phyloP scores from a whole-genome alignment of 2,329 filamentous ascomycete genomes.

The Alternaria sp. region DNA sequence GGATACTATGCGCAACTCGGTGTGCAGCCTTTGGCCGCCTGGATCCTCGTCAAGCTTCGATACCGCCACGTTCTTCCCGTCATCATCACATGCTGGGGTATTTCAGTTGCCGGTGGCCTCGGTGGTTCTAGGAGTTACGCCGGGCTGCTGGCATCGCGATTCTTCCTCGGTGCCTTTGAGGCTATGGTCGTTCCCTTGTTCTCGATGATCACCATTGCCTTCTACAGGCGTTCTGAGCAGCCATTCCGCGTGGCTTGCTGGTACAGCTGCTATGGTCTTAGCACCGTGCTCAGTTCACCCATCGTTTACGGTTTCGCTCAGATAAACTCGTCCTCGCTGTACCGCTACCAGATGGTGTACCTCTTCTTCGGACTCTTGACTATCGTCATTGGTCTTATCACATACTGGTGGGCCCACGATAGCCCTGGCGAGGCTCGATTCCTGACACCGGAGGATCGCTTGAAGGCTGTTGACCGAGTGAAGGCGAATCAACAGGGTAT shows the following conservation, averaged over 20 bases:
- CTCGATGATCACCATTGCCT: slow-evolving; percentile 34
- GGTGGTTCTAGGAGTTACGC: slow-evolving; percentile 26
- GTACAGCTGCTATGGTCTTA: slow-evolving; percentile 70
- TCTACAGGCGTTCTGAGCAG: slow-evolving; percentile 30
- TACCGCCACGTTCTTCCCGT: slow-evolving; percentile 28
- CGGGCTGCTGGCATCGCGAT: slow-evolving; percentile 27
- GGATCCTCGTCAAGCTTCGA: slow-evolving; percentile 56
- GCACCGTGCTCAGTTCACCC: slow-evolving; percentile 64
- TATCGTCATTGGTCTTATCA: slow-evolving; percentile 47
- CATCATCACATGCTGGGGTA: slow-evolving; percentile 57
- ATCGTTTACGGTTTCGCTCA: slow-evolving; percentile 67
- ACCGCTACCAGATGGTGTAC: slow-evolving; percentile 67
- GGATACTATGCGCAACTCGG: slow-evolving; percentile 60
- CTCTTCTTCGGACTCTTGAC: slow-evolving; percentile 53
- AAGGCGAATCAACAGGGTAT: slow-evolving; percentile 77
- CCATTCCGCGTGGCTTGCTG: slow-evolving; percentile 55
- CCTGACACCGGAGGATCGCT: slow-evolving; percentile 69
- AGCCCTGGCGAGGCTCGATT: slow-evolving; percentile 65
- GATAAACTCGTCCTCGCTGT: slow-evolving; percentile 61
- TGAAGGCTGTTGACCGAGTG: slow-evolving; percentile 72
- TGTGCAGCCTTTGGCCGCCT: slow-evolving; percentile 59
- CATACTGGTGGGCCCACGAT: slow-evolving; percentile 58
- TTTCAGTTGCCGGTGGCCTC: slow-evolving; percentile 32
- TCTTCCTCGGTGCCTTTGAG: slow-evolving; percentile 34
- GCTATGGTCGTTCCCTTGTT: slow-evolving; percentile 34